Base-by-base conservation (phyloP, 495 filamentous ascomycete genomes). In the Aspergillus mulundensis region DNA sequence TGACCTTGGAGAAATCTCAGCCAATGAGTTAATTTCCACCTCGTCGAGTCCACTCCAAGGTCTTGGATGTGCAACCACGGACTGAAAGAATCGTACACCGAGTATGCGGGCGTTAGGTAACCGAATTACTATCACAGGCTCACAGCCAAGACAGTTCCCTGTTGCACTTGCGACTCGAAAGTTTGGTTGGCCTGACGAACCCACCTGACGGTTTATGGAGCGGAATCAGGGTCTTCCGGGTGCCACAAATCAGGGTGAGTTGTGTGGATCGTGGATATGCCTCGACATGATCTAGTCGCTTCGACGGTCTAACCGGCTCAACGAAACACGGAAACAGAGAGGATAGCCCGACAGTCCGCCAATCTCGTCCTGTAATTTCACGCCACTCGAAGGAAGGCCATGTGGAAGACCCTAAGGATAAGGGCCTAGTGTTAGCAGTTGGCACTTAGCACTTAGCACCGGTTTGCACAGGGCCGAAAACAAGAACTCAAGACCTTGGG, bases 51-150 rank as follows among this genome's bases (percentile, higher is more conserved):
- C 5, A 6, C 21, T 50, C 34, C 48, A 50, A 38, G 20, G 16
- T 20, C 8, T 50, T 6, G 12, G 14, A n/a, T 39, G 19, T 40
- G 6, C 12, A 19, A 24, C 32, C 32, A 36, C 32, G 12, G 11
- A 14, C 32, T 10, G 32, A 36, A 36, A 25, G 7, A 11, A 50
- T 30, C 15, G 15, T 15, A 16, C 18, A 38, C 19, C 30, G 19
- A 40, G 34, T 50, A 39, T 25, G 48, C 46, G 18, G 34, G 48
- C 14, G 34, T 50, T 50, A 50, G 48, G 48, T 50, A 40, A 50
- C 48, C 12, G 24, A n/a, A n/a, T n/a, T 38, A 38, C 38, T 50
- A 25, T 36, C 21, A 10, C 32, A 15, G 12, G 8, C 10, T 10
- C 5, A 1, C 12, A n/a, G 34, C 19, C 34, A 15, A 4, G 38